Percentiles rank a stretch among this genome's conserved stretches.
Conservation (phyloP, 768 basidiomycete species). For the Coprinopsis strossmayeri region DNA sequence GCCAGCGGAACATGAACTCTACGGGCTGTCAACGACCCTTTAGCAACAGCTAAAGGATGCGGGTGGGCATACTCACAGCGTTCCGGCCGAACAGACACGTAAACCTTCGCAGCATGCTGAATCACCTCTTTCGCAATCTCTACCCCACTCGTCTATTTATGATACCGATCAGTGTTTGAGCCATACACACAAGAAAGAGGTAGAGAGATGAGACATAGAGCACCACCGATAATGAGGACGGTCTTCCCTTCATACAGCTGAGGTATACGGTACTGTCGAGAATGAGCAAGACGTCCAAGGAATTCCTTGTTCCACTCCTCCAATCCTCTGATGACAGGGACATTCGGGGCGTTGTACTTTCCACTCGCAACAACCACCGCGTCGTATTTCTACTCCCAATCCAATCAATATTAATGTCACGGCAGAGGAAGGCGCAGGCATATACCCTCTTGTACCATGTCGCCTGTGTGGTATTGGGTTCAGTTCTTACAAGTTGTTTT, state of each 20-base stretch:
- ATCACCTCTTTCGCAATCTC: slow-evolving; percentile 32
- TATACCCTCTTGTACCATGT: slow-evolving; percentile 32
- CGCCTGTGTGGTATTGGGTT: slow-evolving; percentile 19
- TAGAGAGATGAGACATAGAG: slow-evolving; percentile 19
- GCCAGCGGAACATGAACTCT: slow-evolving; percentile 9
- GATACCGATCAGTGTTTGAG: not conserved
- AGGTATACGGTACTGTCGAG: slow-evolving; percentile 36
- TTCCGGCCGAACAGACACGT: slow-evolving; percentile 22
- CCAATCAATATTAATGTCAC: slow-evolving; percentile 9
- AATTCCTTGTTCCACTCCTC: slow-evolving; percentile 27
- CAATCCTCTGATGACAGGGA: slow-evolving; percentile 27
- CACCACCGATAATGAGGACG: slow-evolving; percentile 36
- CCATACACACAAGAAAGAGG: not conserved
- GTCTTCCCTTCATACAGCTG: slow-evolving; percentile 29
- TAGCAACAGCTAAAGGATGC: not conserved
- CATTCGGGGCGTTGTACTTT: slow-evolving; percentile 27
- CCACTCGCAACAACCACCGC: slow-evolving; percentile 29
- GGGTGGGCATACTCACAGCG: not conserved
- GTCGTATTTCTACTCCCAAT: slow-evolving; percentile 24
- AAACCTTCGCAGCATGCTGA: slow-evolving; percentile 23
- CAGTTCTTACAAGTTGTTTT: slow-evolving; percentile 21
- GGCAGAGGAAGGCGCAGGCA: not conserved
- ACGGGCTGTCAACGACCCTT: not conserved
- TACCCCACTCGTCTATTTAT: slow-evolving; percentile 29
- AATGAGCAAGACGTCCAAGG: slow-evolving; percentile 29